A percentile compares a stretch with the other conserved stretches of the same genome.
phyloP scores from a whole-genome alignment of 2,329 filamentous ascomycete genomes.

The Iodosphaeria phyllophila region DNA sequence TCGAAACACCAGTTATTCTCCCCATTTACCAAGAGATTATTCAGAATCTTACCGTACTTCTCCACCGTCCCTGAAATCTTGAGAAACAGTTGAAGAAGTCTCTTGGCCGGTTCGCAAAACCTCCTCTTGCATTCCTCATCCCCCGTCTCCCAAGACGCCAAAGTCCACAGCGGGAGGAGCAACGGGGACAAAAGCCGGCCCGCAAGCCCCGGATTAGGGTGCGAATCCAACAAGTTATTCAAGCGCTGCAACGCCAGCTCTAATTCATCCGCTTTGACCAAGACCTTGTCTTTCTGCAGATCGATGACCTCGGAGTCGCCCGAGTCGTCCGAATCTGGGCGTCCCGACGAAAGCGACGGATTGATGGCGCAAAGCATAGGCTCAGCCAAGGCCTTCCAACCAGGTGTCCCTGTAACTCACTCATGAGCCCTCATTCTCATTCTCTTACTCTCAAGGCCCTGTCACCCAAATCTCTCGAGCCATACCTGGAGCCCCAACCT shows the following conservation, averaged over 20 bases:
- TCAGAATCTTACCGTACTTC: constrained; percentile 27
- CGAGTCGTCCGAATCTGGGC: constrained; percentile 6
- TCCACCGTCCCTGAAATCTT: constrained; percentile 32
- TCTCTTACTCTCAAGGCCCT: too few species aligned
- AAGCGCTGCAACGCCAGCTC: constrained; percentile 33
- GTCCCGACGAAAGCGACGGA: constrained; percentile 15
- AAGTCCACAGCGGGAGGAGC: constrained; percentile 41
- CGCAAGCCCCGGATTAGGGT: constrained; percentile 47
- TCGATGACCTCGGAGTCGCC: constrained; percentile 23
- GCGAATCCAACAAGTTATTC: constrained; percentile 36
- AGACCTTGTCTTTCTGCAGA: constrained; percentile 19
- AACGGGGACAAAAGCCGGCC: constrained; percentile 40
- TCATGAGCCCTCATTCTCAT: too few species aligned
- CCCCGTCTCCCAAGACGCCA: constrained; percentile 30
- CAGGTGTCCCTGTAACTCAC: constrained; percentile 25
- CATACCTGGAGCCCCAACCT: constrained; percentile 42
- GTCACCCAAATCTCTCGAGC: neutral
- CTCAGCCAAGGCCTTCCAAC: constrained; percentile 42
- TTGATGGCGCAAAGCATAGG: constrained; percentile 36
- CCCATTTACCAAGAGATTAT: constrained; percentile 37
- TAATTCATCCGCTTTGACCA: constrained; percentile 29
- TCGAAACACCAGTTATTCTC: constrained; percentile 33
- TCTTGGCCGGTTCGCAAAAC: constrained; percentile 25
- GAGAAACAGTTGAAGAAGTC: constrained; percentile 36
- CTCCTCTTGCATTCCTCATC: constrained; percentile 15